These are phyloP conservation scores for Laetiporus sulphureus DNA, from an alignment of 1,284 basidiomycete species.

Conservation along the genomic window DNA sequence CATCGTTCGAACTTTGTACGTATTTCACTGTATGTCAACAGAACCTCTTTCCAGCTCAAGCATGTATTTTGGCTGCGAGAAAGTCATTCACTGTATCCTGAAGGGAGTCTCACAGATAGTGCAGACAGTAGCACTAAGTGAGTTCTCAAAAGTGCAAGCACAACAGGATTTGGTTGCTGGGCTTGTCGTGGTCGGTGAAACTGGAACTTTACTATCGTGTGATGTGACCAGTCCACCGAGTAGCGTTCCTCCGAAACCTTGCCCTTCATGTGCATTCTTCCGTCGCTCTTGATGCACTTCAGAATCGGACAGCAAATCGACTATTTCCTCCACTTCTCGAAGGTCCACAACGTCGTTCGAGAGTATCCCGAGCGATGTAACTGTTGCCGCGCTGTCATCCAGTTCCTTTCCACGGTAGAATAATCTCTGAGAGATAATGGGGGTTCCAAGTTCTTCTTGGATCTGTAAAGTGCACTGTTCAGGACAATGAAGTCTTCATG, in stretches of 20 bases:
- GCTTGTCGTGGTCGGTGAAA: slow-evolving; percentile 7
- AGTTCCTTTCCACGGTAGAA: slow-evolving; percentile 60
- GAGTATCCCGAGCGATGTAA: slow-evolving; percentile 52
- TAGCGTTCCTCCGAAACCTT: slow-evolving; percentile 70
- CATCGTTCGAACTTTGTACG: slow-evolving; percentile 14
- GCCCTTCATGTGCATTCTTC: slow-evolving; percentile 50
- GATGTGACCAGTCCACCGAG: slow-evolving; percentile 36
- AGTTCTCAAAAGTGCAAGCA: slow-evolving; percentile 26
- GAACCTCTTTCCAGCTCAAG: not conserved
- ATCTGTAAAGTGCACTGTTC: slow-evolving; percentile 38
- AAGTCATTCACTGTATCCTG: slow-evolving; percentile 5
- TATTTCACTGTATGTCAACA: slow-evolving; percentile 2
- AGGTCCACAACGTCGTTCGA: slow-evolving; percentile 64
- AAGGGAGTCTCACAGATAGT: slow-evolving; percentile 23
- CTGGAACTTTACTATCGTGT: slow-evolving; percentile 5
- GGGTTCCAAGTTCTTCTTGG: slow-evolving; percentile 52
- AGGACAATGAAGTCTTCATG: too few relatives aligned
- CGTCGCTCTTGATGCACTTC: slow-evolving; percentile 35
- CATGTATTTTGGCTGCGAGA: not conserved
- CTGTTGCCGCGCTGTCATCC: slow-evolving; percentile 52
- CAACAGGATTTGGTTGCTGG: slow-evolving; percentile 18
- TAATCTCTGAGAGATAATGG: slow-evolving; percentile 68
- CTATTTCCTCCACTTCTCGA: slow-evolving; percentile 53
- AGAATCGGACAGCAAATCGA: slow-evolving; percentile 44
- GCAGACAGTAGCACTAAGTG: slow-evolving; percentile 15